A percentile compares a stretch with the other conserved stretches of the same genome.
These are phyloP conservation scores for Sugiyamaella japonica DNA, from an alignment of 1,139 yeast species.

Conservation along the genomic window DNA sequence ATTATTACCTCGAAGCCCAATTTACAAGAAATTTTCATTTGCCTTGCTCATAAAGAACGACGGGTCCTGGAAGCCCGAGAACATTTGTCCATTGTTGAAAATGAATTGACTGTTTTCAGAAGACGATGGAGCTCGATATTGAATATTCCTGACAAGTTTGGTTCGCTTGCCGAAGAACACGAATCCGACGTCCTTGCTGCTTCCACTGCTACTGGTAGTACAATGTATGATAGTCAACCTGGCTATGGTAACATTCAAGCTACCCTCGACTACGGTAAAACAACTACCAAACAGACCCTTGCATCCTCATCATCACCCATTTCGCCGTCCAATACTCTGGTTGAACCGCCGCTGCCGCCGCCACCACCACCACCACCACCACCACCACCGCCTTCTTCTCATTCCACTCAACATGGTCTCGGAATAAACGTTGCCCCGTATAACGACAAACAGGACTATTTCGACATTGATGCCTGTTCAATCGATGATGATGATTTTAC, in stretches of 20 bases:
- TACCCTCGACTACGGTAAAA: not conserved
- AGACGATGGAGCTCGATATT: slow-evolving; percentile 32
- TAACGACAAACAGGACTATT: not conserved
- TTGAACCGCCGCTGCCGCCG: not conserved
- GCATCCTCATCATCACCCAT: not conserved
- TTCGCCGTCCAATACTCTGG: not conserved
- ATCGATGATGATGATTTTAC: not conserved
- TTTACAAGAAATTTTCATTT: slow-evolving; percentile 39
- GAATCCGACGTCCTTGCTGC: not conserved
- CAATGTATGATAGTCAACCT: too few species aligned
- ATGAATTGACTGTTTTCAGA: slow-evolving; percentile 32
- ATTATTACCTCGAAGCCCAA: slow-evolving; percentile 31
- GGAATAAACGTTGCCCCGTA: slow-evolving; percentile 11
- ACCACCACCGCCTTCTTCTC: not conserved
- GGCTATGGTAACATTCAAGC: too few species aligned
- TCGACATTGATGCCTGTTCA: not conserved
- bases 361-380: not conserved
- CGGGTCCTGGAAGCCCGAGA: slow-evolving; percentile 42
- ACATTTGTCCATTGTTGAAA: slow-evolving; percentile 33
- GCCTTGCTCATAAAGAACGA: slow-evolving; percentile 42
- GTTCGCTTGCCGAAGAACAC: not conserved
- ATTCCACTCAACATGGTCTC: slow-evolving; percentile 7
- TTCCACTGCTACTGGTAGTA: too few species aligned
- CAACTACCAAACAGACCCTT: not conserved
- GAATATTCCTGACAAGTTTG: slow-evolving; percentile 13